These are phyloP conservation scores for Luzula sylvatica DNA, from an alignment of 176 grass and related monocot genomes.

Conservation along the genomic window DNA sequence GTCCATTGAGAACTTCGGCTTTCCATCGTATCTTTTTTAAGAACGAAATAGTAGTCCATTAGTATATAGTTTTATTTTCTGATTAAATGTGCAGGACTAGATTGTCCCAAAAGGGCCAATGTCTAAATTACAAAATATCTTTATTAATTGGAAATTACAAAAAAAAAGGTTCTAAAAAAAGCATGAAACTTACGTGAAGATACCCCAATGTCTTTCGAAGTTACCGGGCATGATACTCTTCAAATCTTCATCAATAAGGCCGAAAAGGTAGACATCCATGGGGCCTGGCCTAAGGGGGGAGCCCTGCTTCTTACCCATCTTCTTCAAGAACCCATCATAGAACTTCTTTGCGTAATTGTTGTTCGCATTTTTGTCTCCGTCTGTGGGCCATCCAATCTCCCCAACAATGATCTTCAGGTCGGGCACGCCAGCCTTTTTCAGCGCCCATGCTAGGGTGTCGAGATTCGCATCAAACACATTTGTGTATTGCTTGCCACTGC, in stretches of 20 bases:
- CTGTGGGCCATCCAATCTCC: conserved; percentile 78
- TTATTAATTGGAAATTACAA: neutral
- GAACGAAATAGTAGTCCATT: too few relatives aligned
- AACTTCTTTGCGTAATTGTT: conserved; percentile 29
- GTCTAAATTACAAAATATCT: too few relatives aligned
- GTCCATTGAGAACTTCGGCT: conserved; percentile 79
- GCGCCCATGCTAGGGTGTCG: conserved; percentile 53
- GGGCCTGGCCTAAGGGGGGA: conserved; percentile 47
- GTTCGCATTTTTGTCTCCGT: conserved; percentile 58
- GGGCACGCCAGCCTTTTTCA: conserved; percentile 69
- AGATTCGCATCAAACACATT: conserved; percentile 95
- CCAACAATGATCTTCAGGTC: conserved; percentile 64
- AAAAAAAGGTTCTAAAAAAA: neutral
- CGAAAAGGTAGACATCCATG: conserved; percentile 74
- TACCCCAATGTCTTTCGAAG: conserved; percentile 77
- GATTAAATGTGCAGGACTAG: too few relatives aligned
- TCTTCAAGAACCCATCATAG: conserved; percentile 57
- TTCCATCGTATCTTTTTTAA: conserved; percentile 36
- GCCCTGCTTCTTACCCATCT: conserved; percentile 43
- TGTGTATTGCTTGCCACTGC: conserved; percentile 37
- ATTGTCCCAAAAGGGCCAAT: too few relatives aligned
- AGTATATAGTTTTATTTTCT: too few relatives aligned
- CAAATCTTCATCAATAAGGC: conserved; percentile 67
- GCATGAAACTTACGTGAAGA: conserved; percentile 34
- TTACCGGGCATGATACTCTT: conserved; percentile 64